These are phyloP conservation scores for Pachysandra terminalis DNA, from an alignment of 164 flowering plant genomes.

Conservation along the genomic window DNA sequence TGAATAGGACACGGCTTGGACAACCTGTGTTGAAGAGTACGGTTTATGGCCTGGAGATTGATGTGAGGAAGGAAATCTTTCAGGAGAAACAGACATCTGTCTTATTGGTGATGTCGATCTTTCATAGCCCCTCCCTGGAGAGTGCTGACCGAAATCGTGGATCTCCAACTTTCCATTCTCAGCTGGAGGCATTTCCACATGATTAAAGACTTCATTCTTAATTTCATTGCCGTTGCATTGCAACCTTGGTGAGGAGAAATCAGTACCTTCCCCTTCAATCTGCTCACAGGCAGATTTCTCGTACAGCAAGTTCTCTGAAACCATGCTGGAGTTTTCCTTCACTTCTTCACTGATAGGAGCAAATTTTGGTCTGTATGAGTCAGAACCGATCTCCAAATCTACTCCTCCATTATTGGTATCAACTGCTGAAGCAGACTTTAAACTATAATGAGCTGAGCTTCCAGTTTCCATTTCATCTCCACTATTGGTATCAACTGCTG, in stretches of 20 bases:
- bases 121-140: slow-evolving; percentile 5
- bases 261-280: slow-evolving; percentile 4
- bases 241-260: slow-evolving; percentile 1
- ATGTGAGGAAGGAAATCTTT: slow-evolving; percentile 11
- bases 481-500: slow-evolving; percentile 15
- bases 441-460: slow-evolving; percentile 3
- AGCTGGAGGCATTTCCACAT: neutral
- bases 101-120: slow-evolving; percentile 19
- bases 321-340: neutral
- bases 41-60: slow-evolving; percentile 4
- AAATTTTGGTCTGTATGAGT: neutral
- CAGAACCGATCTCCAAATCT: slow-evolving; percentile 5
- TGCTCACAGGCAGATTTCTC: slow-evolving; percentile 11
- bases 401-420: slow-evolving; percentile 2
- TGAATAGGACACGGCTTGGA: slow-evolving; percentile 11
- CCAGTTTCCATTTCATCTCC: slow-evolving; percentile 16
- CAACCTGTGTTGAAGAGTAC: slow-evolving; percentile 13
- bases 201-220: slow-evolving; percentile 6
- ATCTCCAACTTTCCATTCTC: slow-evolving; percentile 14
- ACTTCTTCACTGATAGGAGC: slow-evolving; percentile 6
- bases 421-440: neutral
- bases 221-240: neutral
- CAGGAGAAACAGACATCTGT: slow-evolving; percentile 16
- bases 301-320: slow-evolving; percentile 5
- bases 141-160: slow-evolving; percentile 1